Conservation (phyloP, 164 flowering plant genomes). For the Umbilicus rupestris region DNA sequence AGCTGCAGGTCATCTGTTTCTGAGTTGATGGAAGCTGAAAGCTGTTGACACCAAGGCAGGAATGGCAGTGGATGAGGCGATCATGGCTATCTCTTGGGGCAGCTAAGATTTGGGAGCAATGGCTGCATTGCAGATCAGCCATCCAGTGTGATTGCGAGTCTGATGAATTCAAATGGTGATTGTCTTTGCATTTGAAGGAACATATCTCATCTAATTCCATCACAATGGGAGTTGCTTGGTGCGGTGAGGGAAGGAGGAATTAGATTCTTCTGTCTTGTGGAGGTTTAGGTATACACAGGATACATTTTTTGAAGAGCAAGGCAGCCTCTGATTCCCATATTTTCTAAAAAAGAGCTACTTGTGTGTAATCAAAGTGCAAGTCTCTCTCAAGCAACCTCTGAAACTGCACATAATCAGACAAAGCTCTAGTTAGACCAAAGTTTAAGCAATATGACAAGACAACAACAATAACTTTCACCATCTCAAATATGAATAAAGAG, state of each 20-base stretch:
- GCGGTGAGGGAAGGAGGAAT: background rate
- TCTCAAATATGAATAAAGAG: too few relatives aligned
- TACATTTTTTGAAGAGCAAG: background rate
- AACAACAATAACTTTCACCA: too few relatives aligned
- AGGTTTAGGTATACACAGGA: too few relatives aligned
- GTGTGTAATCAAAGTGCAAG: background rate
- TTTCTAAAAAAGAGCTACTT: background rate
- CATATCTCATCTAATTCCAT: background rate
- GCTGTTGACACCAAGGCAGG: background rate
- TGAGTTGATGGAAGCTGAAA: background rate
- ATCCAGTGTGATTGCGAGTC: background rate
- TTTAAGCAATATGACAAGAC: background rate
- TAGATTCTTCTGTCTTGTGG: background rate
- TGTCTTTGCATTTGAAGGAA: too few relatives aligned
- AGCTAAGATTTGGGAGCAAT: constrained; percentile 1
- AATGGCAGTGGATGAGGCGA: background rate
- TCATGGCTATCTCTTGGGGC: background rate
- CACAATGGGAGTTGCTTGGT: background rate
- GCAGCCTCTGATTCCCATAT: background rate
- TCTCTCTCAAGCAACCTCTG: background rate
- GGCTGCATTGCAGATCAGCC: constrained; percentile 2
- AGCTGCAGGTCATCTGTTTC: background rate
- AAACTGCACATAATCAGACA: background rate
- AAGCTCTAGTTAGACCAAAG: background rate
- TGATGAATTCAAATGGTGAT: background rate